Evolutionary conservation across 768 basidiomycete genomes (phyloP), one percentile per base, ranked within the genome.

Genomic region (Suillus tomentosus): DNA sequence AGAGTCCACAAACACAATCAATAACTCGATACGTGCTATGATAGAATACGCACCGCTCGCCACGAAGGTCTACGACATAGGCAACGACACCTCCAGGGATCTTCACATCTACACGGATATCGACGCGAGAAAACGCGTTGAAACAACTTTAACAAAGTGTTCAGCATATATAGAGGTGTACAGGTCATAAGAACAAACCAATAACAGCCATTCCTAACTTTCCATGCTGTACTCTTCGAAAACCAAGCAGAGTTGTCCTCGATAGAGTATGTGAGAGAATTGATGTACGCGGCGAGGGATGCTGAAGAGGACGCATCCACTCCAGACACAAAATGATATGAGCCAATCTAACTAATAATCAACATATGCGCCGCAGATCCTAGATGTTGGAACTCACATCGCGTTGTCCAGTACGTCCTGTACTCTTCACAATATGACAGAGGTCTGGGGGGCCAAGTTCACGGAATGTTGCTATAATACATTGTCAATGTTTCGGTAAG

Each of bases 301-400:
- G 97, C 97, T 22, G 96, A 98, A 7, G 96, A 97, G 19, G 95
- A 98, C 1, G 96, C 95, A 76, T 99, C 97, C 60, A 99, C 94
- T n/a, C 97, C 96, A 0, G 97, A 99, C 64, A 97, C 86, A 70
- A 94, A 98, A 78, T 99, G 97, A 75, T 98, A 99, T 42, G 96
- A 98, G 45, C 95, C 94, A 64, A 94, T 82, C 95, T 97, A 70
- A 17, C 31, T 15, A 43, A 65, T 10, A 1, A 3, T 58, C 17
- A 42, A n/a, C 0, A 42, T 42, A 11, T 5, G 10, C 7, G 24
- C 3, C 42, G 57, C 50, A 60, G 51, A 62, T 40, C 48, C 62
- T 39, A 53, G 37, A 56, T 65, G 42, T 1, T 43, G 34, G 56
- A 7, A 83, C 91, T 70, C 66, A 96, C 96, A 76, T 99, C 96